Evolutionary conservation across 495 filamentous ascomycete genomes (phyloP), one percentile per base, ranked within the genome.

Genomic region (Aspergillus avenaceus): DNA sequence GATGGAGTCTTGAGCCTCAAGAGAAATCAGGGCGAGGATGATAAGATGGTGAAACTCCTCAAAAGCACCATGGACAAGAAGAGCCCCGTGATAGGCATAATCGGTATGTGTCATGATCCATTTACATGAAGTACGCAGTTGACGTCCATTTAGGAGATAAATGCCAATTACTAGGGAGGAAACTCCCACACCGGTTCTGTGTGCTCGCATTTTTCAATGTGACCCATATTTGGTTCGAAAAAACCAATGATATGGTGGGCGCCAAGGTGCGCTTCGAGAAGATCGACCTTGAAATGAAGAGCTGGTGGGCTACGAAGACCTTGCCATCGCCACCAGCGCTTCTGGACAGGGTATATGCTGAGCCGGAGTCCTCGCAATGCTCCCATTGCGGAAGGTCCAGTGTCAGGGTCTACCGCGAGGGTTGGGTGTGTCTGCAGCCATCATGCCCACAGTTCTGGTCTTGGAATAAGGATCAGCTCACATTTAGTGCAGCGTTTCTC

Each of bases 191-290:
- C 58, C 71, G 75, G 0, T 95, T 85, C 55, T 82, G 80, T 42
- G 82, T 93, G 1, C 75, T 92, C 38, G 87, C 66, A n/a, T 85
- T 73, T 58, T 95, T 91, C 59, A 80, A 83, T 24, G 66, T 89
- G 14, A 87, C 84, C 0, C 67, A 86, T 27, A 66, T 90, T 1
- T 96, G 90, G 90, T 69, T 60, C 13, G 89, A 96, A 56, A 77
- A 71, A 40, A 56, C 63, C 4, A 59, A 70, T 1, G 49, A 63
- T 0, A 69, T 76, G 14, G 73, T 60, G 0, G 62, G 75, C 0
- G 75, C 77, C 52, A 83, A 77, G 53, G 73, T 86, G 13, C 79
- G 90, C 5, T 76, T 91, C 21, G 82, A 96, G 63, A 91, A 91
- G 54, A 61, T 89, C 2, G 63, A 88, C 16, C 63, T 83, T 1